A percentile compares a stretch with the other conserved stretches of the same genome.
phyloP scores from a whole-genome alignment of 164 flowering plant species.

The Tetrastigma voinierianum region DNA sequence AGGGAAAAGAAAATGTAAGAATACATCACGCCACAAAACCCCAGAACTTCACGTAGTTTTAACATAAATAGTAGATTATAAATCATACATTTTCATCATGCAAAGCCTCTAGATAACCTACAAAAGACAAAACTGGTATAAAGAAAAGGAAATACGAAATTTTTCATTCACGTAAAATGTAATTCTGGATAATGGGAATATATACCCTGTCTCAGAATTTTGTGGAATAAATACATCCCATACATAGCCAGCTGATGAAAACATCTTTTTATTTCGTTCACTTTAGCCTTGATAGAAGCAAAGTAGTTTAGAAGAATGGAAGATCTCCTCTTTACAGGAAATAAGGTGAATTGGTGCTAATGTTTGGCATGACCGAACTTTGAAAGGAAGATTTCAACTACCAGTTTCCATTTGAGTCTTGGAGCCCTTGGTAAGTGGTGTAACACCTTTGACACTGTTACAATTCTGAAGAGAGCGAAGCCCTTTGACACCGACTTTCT shows the following conservation, averaged over 20 bases:
- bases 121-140: slow-evolving; percentile 4
- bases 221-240: slow-evolving; percentile 89
- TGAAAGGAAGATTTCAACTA: slow-evolving; percentile 91
- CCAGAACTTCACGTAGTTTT: not conserved
- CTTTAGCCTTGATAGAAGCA: slow-evolving; percentile 42
- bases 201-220: slow-evolving; percentile 81
- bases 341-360: slow-evolving; percentile 4
- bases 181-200: slow-evolving; percentile 2
- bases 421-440: too few species aligned
- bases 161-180: not conserved
- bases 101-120: slow-evolving; percentile 87
- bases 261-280: slow-evolving; percentile 64
- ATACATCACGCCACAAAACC: not conserved
- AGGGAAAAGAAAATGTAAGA: not conserved
- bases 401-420: slow-evolving; percentile 89
- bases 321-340: slow-evolving; percentile 6
- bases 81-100: slow-evolving; percentile 78
- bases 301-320: slow-evolving; percentile 1
- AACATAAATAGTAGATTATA: not conserved
- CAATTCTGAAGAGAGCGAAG: too few species aligned
- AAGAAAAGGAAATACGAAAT: not conserved
- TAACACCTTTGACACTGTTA: too few species aligned
- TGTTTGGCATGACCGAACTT: slow-evolving; percentile 39
- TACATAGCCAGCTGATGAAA: slow-evolving; percentile 77
- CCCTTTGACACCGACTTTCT: too few species aligned